phyloP scores from a whole-genome alignment of 768 basidiomycete species.

The Tylopilus intermedius region DNA sequence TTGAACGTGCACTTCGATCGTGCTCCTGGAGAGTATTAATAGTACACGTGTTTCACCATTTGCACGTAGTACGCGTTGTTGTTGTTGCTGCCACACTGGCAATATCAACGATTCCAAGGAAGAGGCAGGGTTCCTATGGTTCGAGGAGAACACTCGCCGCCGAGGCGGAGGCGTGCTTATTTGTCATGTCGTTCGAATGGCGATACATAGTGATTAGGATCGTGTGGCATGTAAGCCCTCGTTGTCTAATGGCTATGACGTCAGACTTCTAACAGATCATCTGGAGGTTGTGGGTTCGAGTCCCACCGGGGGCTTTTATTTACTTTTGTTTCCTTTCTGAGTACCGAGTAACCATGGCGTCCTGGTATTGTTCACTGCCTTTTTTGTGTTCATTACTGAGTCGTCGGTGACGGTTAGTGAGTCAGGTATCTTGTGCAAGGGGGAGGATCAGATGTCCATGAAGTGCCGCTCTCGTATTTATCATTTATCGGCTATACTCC shows the following conservation, averaged over 20 bases:
- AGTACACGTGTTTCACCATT: too few species aligned
- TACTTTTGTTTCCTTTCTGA: slow-evolving; percentile 15
- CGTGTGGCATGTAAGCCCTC: slow-evolving; percentile 42
- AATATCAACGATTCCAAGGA: neutral
- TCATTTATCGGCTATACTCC: neutral
- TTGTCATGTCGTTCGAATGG: neutral
- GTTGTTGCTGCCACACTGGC: neutral
- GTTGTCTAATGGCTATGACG: slow-evolving; percentile 91
- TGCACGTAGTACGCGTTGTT: too few species aligned
- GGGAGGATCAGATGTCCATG: neutral
- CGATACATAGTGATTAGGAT: neutral
- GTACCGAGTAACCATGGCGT: neutral
- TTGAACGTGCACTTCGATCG: neutral
- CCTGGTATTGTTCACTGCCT: neutral
- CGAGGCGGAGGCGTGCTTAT: neutral
- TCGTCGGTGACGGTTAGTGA: neutral
- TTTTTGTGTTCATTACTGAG: neutral
- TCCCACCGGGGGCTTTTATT: slow-evolving; percentile 66
- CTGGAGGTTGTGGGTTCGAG: slow-evolving; percentile 87
- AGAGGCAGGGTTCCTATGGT: too few species aligned
- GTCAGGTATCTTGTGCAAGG: neutral
- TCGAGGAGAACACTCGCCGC: too few species aligned
- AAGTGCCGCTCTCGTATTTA: too few species aligned
- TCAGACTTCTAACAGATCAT: slow-evolving; percentile 83
- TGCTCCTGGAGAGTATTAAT: too few species aligned